Evolutionary conservation across 2,329 filamentous ascomycete species (phyloP).

Genomic region (Ophiocordyceps sinensis): DNA sequence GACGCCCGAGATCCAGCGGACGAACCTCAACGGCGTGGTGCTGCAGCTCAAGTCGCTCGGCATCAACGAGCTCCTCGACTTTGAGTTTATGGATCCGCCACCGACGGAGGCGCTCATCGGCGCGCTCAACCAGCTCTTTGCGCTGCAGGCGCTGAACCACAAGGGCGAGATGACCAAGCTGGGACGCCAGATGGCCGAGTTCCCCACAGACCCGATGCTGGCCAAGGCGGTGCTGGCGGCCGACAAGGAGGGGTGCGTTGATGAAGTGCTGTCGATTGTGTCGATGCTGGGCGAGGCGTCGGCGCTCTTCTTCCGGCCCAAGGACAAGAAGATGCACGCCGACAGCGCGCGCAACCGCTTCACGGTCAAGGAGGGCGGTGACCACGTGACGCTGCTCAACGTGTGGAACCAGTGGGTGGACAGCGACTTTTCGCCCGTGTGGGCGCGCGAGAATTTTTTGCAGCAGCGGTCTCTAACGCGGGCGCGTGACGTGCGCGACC

Average conservation of each 20-base stretch:
- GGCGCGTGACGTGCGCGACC: conserved; percentile 82
- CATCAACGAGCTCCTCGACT: conserved; percentile 83
- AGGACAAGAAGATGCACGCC: conserved; percentile 94
- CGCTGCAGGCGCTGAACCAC: conserved; percentile 77
- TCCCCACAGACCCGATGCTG: conserved; percentile 84
- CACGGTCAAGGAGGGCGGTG: conserved; percentile 79
- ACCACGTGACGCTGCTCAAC: conserved; percentile 77
- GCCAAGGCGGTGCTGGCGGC: conserved; percentile 80
- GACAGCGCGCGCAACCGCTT: conserved; percentile 83
- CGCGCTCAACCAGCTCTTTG: conserved; percentile 81
- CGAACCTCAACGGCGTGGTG: conserved; percentile 73
- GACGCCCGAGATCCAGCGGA: conserved; percentile 84
- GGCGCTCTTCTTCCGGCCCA: conserved; percentile 83
- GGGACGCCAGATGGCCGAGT: conserved; percentile 88
- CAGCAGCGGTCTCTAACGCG: conserved; percentile 82
- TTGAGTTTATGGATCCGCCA: conserved; percentile 93
- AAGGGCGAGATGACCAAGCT: conserved; percentile 80
- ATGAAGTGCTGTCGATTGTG: conserved; percentile 87
- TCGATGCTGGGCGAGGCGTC: conserved; percentile 84
- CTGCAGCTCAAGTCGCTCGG: conserved; percentile 78
- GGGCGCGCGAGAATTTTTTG: conserved; percentile 85
- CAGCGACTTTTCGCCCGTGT: conserved; percentile 73
- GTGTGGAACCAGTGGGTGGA: conserved; percentile 96
- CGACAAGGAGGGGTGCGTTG: conserved; percentile 81
- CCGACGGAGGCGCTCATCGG: conserved; percentile 80